These are phyloP conservation scores for Trichoderma polysporum DNA, from an alignment of 2,329 filamentous ascomycete species.

Conservation along the genomic window DNA sequence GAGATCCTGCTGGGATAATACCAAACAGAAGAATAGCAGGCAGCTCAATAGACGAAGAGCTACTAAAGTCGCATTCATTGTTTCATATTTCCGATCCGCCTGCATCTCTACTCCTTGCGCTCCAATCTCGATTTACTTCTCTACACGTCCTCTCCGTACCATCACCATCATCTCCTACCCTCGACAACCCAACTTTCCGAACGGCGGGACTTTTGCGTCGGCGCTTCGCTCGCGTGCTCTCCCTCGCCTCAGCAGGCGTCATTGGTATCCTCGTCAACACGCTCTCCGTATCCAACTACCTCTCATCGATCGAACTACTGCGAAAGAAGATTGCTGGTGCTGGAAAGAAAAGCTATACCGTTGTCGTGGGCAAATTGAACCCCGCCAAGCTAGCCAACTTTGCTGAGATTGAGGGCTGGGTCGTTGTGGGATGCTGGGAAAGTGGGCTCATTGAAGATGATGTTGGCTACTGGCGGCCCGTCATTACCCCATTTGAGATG, in stretches of 20 bases:
- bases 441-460: constrained; percentile 87
- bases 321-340: constrained; percentile 70
- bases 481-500: constrained; percentile 94
- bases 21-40: constrained; percentile 73
- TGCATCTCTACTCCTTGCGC: constrained; percentile 78
- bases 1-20: constrained; percentile 75
- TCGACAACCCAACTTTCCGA: constrained; percentile 45
- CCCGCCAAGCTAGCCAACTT: constrained; percentile 97
- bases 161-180: constrained; percentile 51
- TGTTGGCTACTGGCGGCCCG: constrained; percentile 76
- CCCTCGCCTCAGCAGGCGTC: constrained; percentile 75
- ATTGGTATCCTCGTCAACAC: constrained; percentile 97
- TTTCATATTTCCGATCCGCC: constrained; percentile 85
- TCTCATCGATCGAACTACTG: constrained; percentile 74
- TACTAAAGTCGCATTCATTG: constrained; percentile 67
- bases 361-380: constrained; percentile 96
- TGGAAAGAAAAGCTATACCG: constrained; percentile 93
- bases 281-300: constrained; percentile 85
- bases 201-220: constrained; percentile 66
- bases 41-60: constrained; percentile 40
- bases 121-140: constrained; percentile 76
- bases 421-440: constrained; percentile 98
- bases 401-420: constrained; percentile 91
- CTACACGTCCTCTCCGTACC: constrained; percentile 75
- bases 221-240: constrained; percentile 83